phyloP scores from a whole-genome alignment of 1,139 yeast species.

The Saccharomyces hybrid region DNA sequence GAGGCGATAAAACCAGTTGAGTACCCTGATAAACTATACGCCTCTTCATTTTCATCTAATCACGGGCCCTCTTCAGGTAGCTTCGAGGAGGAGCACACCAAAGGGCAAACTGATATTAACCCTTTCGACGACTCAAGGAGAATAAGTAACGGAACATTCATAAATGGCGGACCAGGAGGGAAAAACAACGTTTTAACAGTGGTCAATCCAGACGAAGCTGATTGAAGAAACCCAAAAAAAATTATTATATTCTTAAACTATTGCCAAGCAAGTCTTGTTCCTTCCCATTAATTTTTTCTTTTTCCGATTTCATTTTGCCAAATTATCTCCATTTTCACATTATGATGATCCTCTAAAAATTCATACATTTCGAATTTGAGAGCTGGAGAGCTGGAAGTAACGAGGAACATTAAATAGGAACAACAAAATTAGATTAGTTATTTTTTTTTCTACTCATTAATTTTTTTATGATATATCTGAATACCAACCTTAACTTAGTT shows the following conservation, averaged over 20 bases:
- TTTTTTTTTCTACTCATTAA: background rate
- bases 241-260: background rate
- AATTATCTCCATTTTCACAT: background rate
- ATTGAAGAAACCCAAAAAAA: background rate
- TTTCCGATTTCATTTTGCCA: background rate
- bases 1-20: conserved; percentile 34
- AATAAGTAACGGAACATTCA: conserved; percentile 27
- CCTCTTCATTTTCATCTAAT: conserved; percentile 12
- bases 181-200: conserved; percentile 26
- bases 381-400: background rate
- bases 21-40: conserved; percentile 10
- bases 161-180: conserved; percentile 12
- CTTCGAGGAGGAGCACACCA: conserved; percentile 5
- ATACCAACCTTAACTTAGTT: background rate
- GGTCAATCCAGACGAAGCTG: conserved; percentile 30
- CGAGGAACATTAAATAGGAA: background rate
- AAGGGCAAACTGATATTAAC: conserved; percentile 11
- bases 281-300: background rate
- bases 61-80: conserved; percentile 5
- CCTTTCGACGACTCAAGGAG: conserved; percentile 32
- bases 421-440: background rate
- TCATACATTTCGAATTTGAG: background rate
- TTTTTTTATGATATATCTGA: background rate
- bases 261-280: background rate
- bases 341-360: background rate